Base-by-base conservation (phyloP, 257 asterid genomes). In the Gentiana straminea region DNA sequence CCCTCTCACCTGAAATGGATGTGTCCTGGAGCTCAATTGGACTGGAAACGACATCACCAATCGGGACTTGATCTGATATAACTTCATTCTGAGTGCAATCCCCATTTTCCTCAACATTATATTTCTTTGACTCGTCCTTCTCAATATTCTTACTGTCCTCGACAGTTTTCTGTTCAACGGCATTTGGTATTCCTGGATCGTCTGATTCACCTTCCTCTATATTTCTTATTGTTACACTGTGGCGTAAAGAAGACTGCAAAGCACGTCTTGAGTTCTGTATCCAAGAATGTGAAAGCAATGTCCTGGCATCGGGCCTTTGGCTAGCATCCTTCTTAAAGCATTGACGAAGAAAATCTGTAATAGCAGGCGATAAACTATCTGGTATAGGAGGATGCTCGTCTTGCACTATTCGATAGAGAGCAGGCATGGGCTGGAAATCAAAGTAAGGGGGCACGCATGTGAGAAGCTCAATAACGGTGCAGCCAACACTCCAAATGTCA, bases 401-500 rank as follows among this genome's bases (percentile, higher is more conserved):
- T 97, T 85, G 95, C 54, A 92, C 99, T 62, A 92, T 92, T 65
- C 99, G 81, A 77, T 79, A 92, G 69, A 92, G 94, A 57, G 99
- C 99, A 44, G 95, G 95, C 99, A 92, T 92, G 37, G 99, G 99
- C 86, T 88, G 95, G 70, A 88, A 86, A 77, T 92, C 95, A 64
- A 79, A 92, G 66, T 88, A 92, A 24, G 99, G 99, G 32, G 99
- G 97, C 67, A 85, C 78, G 69, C 97, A 88, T 15, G 99, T 92
- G 63, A 92, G 94, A 68, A 92, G 94, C 76, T 92, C 99, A 71
- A 92, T 92, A 62, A 85, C 97, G 33, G 99, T 92, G 79, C 97
- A 92, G 70, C 99, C 97, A 51, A 92, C 99, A 79, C 99, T 88
- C 99, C 99, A 92, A 69, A 92, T 88, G 74, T 92, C 99, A 62